Evolutionary conservation across 495 filamentous ascomycete genomes (phyloP), one percentile per base, ranked within the genome.

Genomic region (Podospora didyma): DNA sequence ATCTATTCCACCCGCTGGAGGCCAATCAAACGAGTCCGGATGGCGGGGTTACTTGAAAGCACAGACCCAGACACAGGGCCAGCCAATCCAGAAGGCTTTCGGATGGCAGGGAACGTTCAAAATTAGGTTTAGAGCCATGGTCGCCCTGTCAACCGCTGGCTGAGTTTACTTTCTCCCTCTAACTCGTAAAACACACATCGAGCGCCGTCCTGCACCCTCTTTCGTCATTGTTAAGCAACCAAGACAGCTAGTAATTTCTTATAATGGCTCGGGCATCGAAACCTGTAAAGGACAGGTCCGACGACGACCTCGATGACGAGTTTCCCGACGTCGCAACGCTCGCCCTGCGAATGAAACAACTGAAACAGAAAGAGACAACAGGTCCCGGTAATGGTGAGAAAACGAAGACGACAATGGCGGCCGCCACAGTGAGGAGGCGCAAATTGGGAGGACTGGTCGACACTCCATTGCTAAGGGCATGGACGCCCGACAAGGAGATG

Each of bases 301-400:
- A 53, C 64, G 44, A 55, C 28, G 39, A 53, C 24, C 53, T 56
- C 48, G 28, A 64, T 61, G 56, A 62, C 62, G 62, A 80, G 73
- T 59, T 80, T 75, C 66, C 66, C 35, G 61, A 62, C 24, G 31
- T 64, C 37, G 51, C 22, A 21, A 5, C 26, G 75, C 78, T 31
- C 46, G 65, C 22, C 82, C 37, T n/a, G n/a, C 37, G 21, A 11
- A 24, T 4, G 39, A 23, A 22, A 16, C 22, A 45, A 45, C 6
- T 14, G 31, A 39, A 51, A 28, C 31, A 42, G n/a, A 16, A 5
- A 42, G 14, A 31, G 26, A 31, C 26, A 9, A 9, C 26, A 31
- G 1, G n/a, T 42, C 12, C n/a, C 39, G 14, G 39, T 17, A 16
- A 14, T 17, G 39, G 39, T 14, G n/a, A 14, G 39, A 16, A 17